Evolutionary conservation across 1,284 basidiomycete species (phyloP), one percentile per base, ranked within the genome.

Genomic region (Ustilago vetiveriae): DNA sequence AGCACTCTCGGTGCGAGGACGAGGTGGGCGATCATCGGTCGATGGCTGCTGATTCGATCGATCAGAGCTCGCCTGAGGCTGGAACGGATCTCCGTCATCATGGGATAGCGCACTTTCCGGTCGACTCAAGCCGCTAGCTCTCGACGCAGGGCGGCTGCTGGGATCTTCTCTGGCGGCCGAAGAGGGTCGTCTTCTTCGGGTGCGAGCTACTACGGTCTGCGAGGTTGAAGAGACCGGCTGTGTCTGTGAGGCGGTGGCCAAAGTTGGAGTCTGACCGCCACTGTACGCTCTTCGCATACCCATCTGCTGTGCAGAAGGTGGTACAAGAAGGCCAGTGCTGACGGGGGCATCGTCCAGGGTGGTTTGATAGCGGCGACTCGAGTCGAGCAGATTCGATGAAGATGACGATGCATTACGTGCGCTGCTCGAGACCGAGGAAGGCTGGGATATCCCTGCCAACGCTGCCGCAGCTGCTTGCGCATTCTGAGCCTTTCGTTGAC

Each of bases 401-500:
- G 53, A 62, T 0, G 57, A 30, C 6, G 29, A n/a, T 9, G 51
- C 41, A 23, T 39, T 52, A 17, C 50, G 36, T 13, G 30, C 43
- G 10, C 24, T 29, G 24, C 22, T 42, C 7, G 47, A 43, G 7
- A 48, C 21, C 3, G 41, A 14, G 0, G 55, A 23, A 16, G 39
- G 48, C 22, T 51, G 51, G 7, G 49, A 42, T 3, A 40, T 37
- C 0, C 62, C 66, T 23, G 71, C 66, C 17, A 75, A 36, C 2
- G 70, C 70, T 0, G 50, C 53, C 6, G 70, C 70, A 1, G 73
- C 73, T 2, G 51, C 50, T 14, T 67, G 59, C 6, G 73, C 73
- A 44, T 51, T 58, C 26, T 72, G 59, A 16, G 73, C 71, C 46
- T 75, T 75, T 19, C 52, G 56, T 19, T 72, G 64, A 1, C 69